Evolutionary conservation across 2,329 filamentous ascomycete species (phyloP).

Genomic region (Parafenestella ontariensis): DNA sequence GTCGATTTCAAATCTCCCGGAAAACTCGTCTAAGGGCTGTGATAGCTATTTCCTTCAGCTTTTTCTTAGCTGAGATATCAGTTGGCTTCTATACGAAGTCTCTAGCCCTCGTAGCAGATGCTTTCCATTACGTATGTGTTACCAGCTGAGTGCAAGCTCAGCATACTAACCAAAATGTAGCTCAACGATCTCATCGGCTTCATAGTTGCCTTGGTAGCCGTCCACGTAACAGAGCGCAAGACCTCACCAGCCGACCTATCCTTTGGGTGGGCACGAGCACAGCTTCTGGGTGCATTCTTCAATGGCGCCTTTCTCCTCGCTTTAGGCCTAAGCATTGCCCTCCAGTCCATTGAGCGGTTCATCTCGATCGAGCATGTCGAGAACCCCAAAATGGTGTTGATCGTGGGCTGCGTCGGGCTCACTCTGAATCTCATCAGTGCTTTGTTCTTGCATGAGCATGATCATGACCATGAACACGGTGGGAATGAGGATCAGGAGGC

Average conservation of each 20-base stretch:
- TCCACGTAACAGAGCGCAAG: slow-evolving; percentile 63
- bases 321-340: slow-evolving; percentile 73
- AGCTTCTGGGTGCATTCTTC: slow-evolving; percentile 79
- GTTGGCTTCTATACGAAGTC: slow-evolving; percentile 75
- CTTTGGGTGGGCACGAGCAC: slow-evolving; percentile 79
- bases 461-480: slow-evolving; percentile 52
- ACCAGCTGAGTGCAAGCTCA: background rate
- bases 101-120: slow-evolving; percentile 76
- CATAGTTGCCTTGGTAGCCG: slow-evolving; percentile 68
- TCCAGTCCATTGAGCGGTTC: slow-evolving; percentile 77
- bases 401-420: slow-evolving; percentile 73
- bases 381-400: slow-evolving; percentile 70
- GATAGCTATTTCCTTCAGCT: slow-evolving; percentile 55
- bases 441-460: slow-evolving; percentile 65
- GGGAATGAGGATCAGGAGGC: slow-evolving; percentile 27
- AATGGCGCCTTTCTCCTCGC: slow-evolving; percentile 78
- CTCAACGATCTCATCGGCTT: slow-evolving; percentile 76
- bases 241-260: slow-evolving; percentile 66
- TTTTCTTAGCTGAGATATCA: slow-evolving; percentile 59
- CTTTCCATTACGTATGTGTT: slow-evolving; percentile 75
- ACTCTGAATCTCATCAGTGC: slow-evolving; percentile 71
- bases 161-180: slow-evolving; percentile 47
- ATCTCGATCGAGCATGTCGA: slow-evolving; percentile 64
- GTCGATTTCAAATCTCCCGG: slow-evolving; percentile 34
- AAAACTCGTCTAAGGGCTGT: slow-evolving; percentile 47